A percentile compares a stretch with the other conserved stretches of the same genome.
These are phyloP conservation scores for Vigna unguiculata DNA, from an alignment of 306 rosid genomes.

Conservation along the genomic window DNA sequence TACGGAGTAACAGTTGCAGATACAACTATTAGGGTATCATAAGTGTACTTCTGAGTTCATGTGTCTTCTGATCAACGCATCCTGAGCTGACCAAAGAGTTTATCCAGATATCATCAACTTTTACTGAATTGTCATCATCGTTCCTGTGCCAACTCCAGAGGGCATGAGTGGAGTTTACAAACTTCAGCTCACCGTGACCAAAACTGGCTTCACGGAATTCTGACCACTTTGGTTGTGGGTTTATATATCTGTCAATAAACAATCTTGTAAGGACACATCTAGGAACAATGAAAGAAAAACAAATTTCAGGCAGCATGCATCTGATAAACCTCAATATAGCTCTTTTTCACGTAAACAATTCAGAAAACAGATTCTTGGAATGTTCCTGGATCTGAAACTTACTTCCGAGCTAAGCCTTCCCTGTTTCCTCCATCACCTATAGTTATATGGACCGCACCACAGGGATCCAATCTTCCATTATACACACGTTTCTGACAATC, in stretches of 20 bases:
- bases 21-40: constrained; percentile 46
- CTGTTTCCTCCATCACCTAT: constrained; percentile 97
- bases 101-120: constrained; percentile 87
- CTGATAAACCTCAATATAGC: constrained; percentile 3
- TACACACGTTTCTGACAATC: constrained; percentile 75
- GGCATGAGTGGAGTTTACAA: constrained; percentile 81
- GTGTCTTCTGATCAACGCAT: constrained; percentile 64
- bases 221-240: constrained; percentile 89
- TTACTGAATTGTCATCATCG: constrained; percentile 85
- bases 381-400: constrained; percentile 42
- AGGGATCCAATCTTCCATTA: constrained; percentile 69
- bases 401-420: constrained; percentile 92
- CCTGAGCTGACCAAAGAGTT: constrained; percentile 72
- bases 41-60: constrained; percentile 57
- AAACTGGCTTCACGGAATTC: constrained; percentile 92
- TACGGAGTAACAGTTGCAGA: constrained; percentile 11
- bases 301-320: constrained; percentile 29
- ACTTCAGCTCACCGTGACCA: constrained; percentile 88
- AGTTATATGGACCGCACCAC: constrained; percentile 94
- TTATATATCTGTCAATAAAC: constrained; percentile 59
- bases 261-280: constrained; percentile 25
- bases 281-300: background rate
- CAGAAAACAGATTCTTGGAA: constrained; percentile 15
- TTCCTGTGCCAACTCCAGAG: constrained; percentile 99
- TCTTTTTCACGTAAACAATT: background rate